Evolutionary conservation across 192 early-diverging fungal species (phyloP).

Genomic region (Backusella macrospora): DNA sequence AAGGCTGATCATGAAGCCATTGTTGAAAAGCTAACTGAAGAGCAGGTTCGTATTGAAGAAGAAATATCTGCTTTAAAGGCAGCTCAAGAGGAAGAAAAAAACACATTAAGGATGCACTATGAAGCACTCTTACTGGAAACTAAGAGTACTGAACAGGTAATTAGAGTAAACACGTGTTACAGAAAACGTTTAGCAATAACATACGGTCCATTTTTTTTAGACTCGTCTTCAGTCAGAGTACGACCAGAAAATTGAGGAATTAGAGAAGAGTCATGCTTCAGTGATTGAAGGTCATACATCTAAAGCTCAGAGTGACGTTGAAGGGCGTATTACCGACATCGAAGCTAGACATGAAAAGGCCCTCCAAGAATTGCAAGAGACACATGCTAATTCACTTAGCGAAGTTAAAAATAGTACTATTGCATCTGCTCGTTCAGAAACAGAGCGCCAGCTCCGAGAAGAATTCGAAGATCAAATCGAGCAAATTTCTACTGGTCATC

Average conservation of each 20-base stretch:
- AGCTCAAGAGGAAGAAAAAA: slow-evolving; percentile 10
- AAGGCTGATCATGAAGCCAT: slow-evolving; percentile 9
- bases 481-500: slow-evolving; percentile 18
- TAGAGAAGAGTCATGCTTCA: slow-evolving; percentile 6
- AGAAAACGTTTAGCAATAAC: neutral
- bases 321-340: neutral
- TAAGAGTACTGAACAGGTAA: slow-evolving; percentile 18
- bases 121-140: neutral
- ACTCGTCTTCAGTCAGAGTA: slow-evolving; percentile 18
- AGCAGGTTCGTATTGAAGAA: slow-evolving; percentile 14
- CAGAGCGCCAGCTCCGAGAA: slow-evolving; percentile 27
- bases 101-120: neutral
- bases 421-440: slow-evolving; percentile 14
- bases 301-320: neutral
- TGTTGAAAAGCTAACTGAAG: neutral
- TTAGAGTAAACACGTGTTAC: neutral
- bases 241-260: neutral
- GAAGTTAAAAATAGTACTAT: slow-evolving; percentile 14
- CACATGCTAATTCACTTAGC: slow-evolving; percentile 9
- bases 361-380: neutral
- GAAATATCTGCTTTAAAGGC: slow-evolving; percentile 13
- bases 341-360: slow-evolving; percentile 5
- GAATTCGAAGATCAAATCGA: slow-evolving; percentile 34
- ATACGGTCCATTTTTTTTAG: neutral
- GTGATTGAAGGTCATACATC: neutral